phyloP scores from a whole-genome alignment of 495 filamentous ascomycete species.

The Peziza echinospora region DNA sequence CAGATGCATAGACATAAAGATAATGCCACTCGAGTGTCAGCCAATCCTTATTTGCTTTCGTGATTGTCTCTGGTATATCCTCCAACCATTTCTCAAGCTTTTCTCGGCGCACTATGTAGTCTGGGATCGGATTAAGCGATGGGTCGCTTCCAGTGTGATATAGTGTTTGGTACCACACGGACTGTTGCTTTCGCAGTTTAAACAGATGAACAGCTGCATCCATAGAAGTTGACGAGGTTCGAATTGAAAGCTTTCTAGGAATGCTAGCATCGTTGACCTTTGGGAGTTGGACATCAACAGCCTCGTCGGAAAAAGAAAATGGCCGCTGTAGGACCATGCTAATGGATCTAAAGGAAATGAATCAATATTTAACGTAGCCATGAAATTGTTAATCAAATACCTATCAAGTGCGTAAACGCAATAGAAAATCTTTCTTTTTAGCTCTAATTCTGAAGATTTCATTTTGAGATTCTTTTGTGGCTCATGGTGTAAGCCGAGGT shows the following conservation, averaged over 20 bases:
- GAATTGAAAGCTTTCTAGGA: constrained; percentile 8
- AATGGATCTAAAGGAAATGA: constrained; percentile 36
- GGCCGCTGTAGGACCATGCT: constrained; percentile 58
- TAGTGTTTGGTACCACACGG: constrained; percentile 59
- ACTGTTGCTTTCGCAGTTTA: constrained; percentile 54
- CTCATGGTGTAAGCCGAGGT: constrained; percentile 78
- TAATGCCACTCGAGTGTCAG: constrained; percentile 69
- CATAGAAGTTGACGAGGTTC: constrained; percentile 16
- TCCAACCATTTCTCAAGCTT: constrained; percentile 47
- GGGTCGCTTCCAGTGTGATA: constrained; percentile 48
- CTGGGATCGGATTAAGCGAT: constrained; percentile 34
- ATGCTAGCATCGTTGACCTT: constrained; percentile 11
- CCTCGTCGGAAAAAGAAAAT: constrained; percentile 81
- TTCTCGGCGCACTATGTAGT: constrained; percentile 40
- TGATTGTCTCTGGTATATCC: constrained; percentile 34
- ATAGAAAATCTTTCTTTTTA: constrained; percentile 60
- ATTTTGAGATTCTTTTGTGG: constrained; percentile 41
- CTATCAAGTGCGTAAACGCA: constrained; percentile 73
- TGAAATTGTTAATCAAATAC: constrained; percentile 24
- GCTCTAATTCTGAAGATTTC: constrained; percentile 42
- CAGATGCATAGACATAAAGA: constrained; percentile 62
- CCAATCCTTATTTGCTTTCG: constrained; percentile 38
- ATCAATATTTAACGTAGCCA: neutral
- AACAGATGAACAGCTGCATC: constrained; percentile 37
- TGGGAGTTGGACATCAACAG: constrained; percentile 46